Evolutionary conservation across 1,284 basidiomycete species (phyloP).

Genomic region (Phaffia rhodozyma): DNA sequence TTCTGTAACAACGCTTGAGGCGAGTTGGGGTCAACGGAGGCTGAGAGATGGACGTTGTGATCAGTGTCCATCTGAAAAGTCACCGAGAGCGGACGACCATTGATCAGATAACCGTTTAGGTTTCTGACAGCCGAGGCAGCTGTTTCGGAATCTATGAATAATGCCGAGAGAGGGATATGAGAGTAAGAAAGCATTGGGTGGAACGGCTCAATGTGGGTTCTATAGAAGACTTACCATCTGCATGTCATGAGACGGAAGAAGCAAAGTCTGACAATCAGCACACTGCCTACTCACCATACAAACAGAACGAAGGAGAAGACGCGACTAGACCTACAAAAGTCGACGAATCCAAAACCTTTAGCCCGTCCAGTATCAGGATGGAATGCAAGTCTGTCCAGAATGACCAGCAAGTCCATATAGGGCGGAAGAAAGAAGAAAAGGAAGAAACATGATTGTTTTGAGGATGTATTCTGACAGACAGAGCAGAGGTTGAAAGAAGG

Average conservation of each 20-base stretch:
- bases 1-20: conserved; percentile 41
- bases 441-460: not conserved
- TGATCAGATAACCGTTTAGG: conserved; percentile 67
- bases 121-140: conserved; percentile 73
- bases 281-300: not conserved
- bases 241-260: not conserved
- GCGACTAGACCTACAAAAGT: conserved; percentile 59
- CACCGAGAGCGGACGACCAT: conserved; percentile 70
- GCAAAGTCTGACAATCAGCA: not conserved
- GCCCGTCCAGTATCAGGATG: conserved; percentile 91
- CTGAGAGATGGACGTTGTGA: conserved; percentile 11
- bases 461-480: not conserved
- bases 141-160: conserved; percentile 71
- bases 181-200: not conserved
- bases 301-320: not conserved
- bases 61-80: conserved; percentile 16
- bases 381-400: conserved; percentile 63
- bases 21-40: conserved; percentile 31
- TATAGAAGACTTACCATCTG: conserved; percentile 12
- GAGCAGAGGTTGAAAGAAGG: not conserved
- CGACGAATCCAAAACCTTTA: conserved; percentile 94
- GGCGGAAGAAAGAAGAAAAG: not conserved
- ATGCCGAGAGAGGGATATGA: conserved; percentile 1
- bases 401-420: too few species aligned
- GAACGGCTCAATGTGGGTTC: not conserved